Evolutionary conservation across 2,329 filamentous ascomycete species (phyloP), one percentile per base, ranked within the genome.

Genomic region (Fusarium hostae): DNA sequence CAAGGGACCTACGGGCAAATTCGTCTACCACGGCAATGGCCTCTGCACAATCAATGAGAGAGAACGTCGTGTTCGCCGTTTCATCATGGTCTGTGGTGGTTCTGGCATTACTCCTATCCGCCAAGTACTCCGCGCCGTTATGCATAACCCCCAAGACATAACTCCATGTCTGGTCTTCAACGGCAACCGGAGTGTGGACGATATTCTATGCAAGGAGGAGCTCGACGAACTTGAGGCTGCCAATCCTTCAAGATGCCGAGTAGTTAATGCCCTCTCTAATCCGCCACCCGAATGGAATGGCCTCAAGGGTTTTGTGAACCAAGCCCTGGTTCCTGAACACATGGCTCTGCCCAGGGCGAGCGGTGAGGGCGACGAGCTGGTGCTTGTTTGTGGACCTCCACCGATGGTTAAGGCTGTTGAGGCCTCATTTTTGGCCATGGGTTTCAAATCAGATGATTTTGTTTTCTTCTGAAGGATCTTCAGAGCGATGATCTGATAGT

Each of bases 91-190:
- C 35, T 96, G 93, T 75, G 95, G 88, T 18, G 95, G 95, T 9
- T 93, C 89, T n/a, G 95, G 95, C 2, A 92, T 98, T 76, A 97
- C 95, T n/a, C 95, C 95, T 0, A 93, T 97, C 70, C 96, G 91
- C 78, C 93, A 96, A 77, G 92, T 97, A 6, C 84, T 97, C 57
- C 86, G 93, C 10, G 91, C 93, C 1, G 88, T 97, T 20, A 67
- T 75, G 56, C 54, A 48, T 48, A 89, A 95, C 69, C 74, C 78
- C 3, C 78, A 84, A 0, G 93, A 95, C 76, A 72, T 80, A 12
- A 96, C 93, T 1, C 82, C 79, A 4, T 97, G 94, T 76, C 82
- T 92, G 3, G 86, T 98, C 0, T 83, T 98, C 1, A 87, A 97
- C 76, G 94, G 94, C 0, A 98, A 98, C 75, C 84, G 93, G 16